Conservation (phyloP, 2,329 filamentous ascomycete genomes). For the Fusarium ambrosium region DNA sequence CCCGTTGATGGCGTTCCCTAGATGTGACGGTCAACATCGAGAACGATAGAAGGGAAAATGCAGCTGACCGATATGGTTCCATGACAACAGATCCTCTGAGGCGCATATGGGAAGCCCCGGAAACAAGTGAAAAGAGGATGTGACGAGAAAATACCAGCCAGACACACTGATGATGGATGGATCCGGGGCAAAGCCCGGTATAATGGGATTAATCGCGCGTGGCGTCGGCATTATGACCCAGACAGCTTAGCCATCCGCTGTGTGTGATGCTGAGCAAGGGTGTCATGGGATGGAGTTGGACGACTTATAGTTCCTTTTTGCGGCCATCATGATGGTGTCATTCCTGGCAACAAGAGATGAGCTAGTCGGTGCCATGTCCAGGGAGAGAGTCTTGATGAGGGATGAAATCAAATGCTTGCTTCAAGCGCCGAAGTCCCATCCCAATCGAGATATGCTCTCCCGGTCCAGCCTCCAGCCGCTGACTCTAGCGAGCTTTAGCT, state of each 20-base stretch:
- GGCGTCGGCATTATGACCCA: not conserved
- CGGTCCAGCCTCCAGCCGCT: not conserved
- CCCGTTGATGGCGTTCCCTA: constrained; percentile 13
- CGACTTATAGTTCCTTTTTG: not conserved
- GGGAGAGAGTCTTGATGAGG: not conserved
- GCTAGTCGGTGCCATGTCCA: not conserved
- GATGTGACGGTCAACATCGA: no score
- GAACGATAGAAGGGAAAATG: not conserved
- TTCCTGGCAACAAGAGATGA: not conserved
- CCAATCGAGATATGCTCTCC: not conserved
- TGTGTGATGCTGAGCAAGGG: not conserved
- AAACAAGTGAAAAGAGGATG: constrained; percentile 21
- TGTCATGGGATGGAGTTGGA: not conserved
- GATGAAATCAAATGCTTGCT: not conserved
- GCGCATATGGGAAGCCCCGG: constrained; percentile 22
- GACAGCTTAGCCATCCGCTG: not conserved
- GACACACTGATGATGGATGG: constrained; percentile 9
- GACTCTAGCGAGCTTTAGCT: not conserved
- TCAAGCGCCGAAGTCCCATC: not conserved
- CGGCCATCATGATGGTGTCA: not conserved
- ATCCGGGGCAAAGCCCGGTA: constrained; percentile 25
- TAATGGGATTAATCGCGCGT: constrained; percentile 6
- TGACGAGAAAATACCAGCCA: constrained; percentile 13
- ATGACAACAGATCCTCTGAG: constrained; percentile 4
- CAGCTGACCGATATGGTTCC: constrained; percentile 19